A percentile compares a stretch with the other conserved stretches of the same genome.
Conservation (phyloP, 2,329 filamentous ascomycete genomes). For the Chaetomiaceae sp. region DNA sequence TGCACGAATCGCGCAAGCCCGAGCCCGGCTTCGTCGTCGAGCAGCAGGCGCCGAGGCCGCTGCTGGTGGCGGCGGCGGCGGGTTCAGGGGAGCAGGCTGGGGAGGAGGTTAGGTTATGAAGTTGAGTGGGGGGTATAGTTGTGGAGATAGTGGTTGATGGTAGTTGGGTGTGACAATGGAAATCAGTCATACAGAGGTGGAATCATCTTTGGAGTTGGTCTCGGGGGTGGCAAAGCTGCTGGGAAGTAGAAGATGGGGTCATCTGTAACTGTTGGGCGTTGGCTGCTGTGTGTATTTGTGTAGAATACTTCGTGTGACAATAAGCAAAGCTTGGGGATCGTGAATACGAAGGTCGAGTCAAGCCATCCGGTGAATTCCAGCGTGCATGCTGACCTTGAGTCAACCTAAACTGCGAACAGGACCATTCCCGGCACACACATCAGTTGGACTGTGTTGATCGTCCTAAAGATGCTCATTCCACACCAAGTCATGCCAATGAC, state of each 20-base stretch:
- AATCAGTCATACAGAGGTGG: no score
- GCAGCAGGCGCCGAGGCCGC: constrained; percentile 19
- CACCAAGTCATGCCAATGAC: background rate
- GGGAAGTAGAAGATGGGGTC: no score
- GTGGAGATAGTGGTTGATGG: background rate
- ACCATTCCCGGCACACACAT: background rate
- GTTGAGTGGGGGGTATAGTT: background rate
- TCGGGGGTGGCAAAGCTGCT: no score
- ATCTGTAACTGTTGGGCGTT: no score
- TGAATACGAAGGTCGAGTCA: no score
- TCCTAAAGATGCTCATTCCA: background rate
- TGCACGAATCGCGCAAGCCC: constrained; percentile 65
- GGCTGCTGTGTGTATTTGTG: background rate
- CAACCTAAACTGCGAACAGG: no score
- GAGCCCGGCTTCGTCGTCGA: constrained; percentile 79
- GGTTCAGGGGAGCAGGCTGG: constrained; percentile 9
- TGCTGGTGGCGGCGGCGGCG: background rate
- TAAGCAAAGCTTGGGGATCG: no score
- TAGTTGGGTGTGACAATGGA: background rate
- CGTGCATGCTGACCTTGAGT: no score
- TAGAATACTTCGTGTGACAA: constrained; percentile 9
- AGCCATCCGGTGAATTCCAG: no score
- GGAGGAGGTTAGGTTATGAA: constrained; percentile 15
- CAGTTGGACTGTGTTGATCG: background rate
- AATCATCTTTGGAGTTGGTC: no score